Evolutionary conservation across 768 basidiomycete species (phyloP), one percentile per base, ranked within the genome.

Genomic region (Lentinula guzmanii): DNA sequence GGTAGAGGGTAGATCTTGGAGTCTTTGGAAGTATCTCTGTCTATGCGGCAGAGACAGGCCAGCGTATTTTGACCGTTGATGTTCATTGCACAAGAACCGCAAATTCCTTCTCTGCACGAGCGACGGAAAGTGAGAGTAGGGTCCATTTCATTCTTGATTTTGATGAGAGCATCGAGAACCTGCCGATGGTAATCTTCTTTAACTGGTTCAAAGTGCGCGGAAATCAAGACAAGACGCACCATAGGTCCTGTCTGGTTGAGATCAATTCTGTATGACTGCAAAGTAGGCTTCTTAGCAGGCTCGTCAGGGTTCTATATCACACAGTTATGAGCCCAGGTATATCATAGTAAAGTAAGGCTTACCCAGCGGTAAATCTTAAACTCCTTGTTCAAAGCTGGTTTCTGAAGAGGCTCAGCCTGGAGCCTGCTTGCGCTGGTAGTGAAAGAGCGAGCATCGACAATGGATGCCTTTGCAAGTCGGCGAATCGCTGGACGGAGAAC

Each of bases 281-380:
- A 81, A 39, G 80, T 82, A 0, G 97, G 97, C 74, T 98, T 96
- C 77, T 86, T 87, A 56, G 86, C 83, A 16, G 97, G 96, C 70
- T 91, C 87, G 72, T 99, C 97, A 28, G 97, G 97, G 76, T 98
- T 95, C 95, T 86, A 67, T 28, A 51, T 45, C 31, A 2, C 59
- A 11, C 48, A 11, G 54, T 16, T 51, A 55, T 61, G 24, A 59
- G 48, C 28, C 15, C 24, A 46, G 55, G 51, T 60, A 63, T 41
- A 39, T 45, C 10, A 18, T 34, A 53, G 58, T 54, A 56, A 59
- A 15, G 11, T 21, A 53, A 31, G 24, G 79, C 85, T 63, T 61
- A 93, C 93, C 94, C 97, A 99, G 73, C 97, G 91, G 79, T 99
- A 99, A 66, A 99, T 95, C 82, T 95, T 92, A 82, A 99, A 98